These are phyloP conservation scores for Penstemon newberryi DNA, from an alignment of 257 asterid genomes.

Conservation along the genomic window DNA sequence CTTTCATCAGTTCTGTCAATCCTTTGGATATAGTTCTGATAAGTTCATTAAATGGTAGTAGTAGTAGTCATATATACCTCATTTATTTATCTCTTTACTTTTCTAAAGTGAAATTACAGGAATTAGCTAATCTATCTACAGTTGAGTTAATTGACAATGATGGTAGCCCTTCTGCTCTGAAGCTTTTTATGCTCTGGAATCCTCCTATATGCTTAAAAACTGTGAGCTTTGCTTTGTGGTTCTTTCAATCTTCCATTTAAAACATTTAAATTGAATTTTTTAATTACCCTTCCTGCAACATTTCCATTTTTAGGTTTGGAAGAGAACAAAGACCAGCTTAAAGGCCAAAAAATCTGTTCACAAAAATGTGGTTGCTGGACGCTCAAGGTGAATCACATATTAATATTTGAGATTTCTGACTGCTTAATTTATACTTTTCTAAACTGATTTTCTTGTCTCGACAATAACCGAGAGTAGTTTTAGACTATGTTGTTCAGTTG, in stretches of 20 bases:
- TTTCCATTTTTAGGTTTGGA: slow-evolving; percentile 50
- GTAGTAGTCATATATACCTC: slow-evolving; percentile 9
- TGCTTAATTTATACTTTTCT: slow-evolving; percentile 3
- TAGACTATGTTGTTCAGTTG: neutral
- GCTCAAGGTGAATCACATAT: slow-evolving; percentile 65
- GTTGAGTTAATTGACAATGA: slow-evolving; percentile 77
- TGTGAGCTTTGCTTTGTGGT: slow-evolving; percentile 48
- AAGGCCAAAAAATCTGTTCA: slow-evolving; percentile 41
- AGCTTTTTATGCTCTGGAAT: slow-evolving; percentile 90
- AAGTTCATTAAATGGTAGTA: slow-evolving; percentile 15
- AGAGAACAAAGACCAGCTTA: slow-evolving; percentile 42
- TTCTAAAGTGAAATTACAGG: slow-evolving; percentile 46
- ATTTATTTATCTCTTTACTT: slow-evolving; percentile 1
- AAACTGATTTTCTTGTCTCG: slow-evolving; percentile 10
- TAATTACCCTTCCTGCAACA: slow-evolving; percentile 22
- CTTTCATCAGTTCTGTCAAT: neutral
- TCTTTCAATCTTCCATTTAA: slow-evolving; percentile 25
- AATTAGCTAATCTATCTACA: slow-evolving; percentile 63
- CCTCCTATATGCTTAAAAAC: slow-evolving; percentile 76
- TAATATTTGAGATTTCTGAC: slow-evolving; percentile 13
- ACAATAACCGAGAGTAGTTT: slow-evolving; percentile 9
- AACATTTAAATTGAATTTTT: slow-evolving; percentile 12
- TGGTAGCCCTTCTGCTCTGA: slow-evolving; percentile 94
- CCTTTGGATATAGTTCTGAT: neutral
- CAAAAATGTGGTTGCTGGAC: slow-evolving; percentile 56